phyloP scores from a whole-genome alignment of 176 grass and related monocot species.

The Chloris gayana region DNA sequence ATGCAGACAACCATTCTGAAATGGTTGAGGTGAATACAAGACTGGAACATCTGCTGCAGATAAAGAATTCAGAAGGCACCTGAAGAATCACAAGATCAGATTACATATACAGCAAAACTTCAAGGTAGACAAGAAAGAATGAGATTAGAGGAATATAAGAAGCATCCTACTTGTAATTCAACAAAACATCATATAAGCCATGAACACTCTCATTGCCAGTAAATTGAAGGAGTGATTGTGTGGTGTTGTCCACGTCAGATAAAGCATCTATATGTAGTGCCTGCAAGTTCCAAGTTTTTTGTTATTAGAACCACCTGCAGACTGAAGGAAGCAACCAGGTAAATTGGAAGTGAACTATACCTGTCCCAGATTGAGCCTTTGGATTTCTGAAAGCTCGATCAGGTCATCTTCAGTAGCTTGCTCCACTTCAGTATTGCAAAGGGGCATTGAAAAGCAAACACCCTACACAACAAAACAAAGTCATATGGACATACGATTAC shows the following conservation, averaged over 20 bases:
- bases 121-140: no score
- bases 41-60: constrained; percentile 66
- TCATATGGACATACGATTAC: constrained; percentile 36
- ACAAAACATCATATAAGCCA: constrained; percentile 76
- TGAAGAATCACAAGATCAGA: constrained; percentile 35
- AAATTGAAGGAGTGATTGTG: constrained; percentile 84
- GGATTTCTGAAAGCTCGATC: constrained; percentile 82
- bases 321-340: background rate
- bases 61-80: constrained; percentile 67
- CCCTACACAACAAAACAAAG: constrained; percentile 48
- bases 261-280: constrained; percentile 67
- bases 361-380: constrained; percentile 83
- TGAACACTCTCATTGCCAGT: constrained; percentile 71
- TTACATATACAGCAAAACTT: constrained; percentile 3
- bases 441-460: constrained; percentile 83
- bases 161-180: constrained; percentile 79
- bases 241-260: constrained; percentile 73
- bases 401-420: constrained; percentile 81
- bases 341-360: constrained; percentile 41
- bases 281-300: constrained; percentile 39
- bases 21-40: constrained; percentile 74
- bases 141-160: background rate
- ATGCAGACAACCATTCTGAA: constrained; percentile 74
- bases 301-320: background rate
- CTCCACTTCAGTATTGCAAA: constrained; percentile 72